Base-by-base conservation (phyloP, 495 filamentous ascomycete species). In the Apiosordaria backusii region DNA sequence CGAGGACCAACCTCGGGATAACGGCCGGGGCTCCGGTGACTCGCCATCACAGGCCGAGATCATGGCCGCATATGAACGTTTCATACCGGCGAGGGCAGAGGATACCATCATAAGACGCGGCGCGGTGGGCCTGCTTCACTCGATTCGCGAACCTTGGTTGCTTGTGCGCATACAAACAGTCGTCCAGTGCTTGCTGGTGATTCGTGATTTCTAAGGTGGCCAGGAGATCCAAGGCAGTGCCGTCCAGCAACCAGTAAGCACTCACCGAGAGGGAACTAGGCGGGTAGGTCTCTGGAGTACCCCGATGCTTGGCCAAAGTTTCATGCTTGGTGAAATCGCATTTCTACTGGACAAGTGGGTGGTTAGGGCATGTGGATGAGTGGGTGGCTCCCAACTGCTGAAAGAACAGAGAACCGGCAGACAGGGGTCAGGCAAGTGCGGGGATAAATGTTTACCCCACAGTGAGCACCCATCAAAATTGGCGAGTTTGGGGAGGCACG, bases 11-110 rank as follows among this genome's bases (percentile, higher is more conserved):
- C 61, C 15, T 16, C 58, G 64, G 18, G 67, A 59, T 13, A 50
- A 6, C 23, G 64, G 62, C 29, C 40, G 61, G 21, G 61, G 1
- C 7, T 59, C 54, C 26, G 63, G 22, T 16, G 50, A 24, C 22
- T 59, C 60, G 24, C 53, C 63, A n/a, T 66, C 55, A 69, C 68
- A 68, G 7, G 61, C 26, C 22, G 19, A 53, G 61, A 68, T 67
- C 69, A 71, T 70, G 23, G 62, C 57, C n/a, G 73, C 58, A 27
- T 67, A 71, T 29, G 71, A 65, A 22, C 73, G 71, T 67, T 75
- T 75, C 40, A 71, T 57, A 59, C 73, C 71, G 4, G 60, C 52
- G 21, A 61, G 57, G 10, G 50, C 57, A 10, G 65, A 62, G 5
- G 66, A 72, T 1, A 62, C 24, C 35, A 24, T 24, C 24, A 18